These are phyloP conservation scores for Zasmidium citrigriseum DNA, from an alignment of 2,329 filamentous ascomycete genomes.

Conservation along the genomic window DNA sequence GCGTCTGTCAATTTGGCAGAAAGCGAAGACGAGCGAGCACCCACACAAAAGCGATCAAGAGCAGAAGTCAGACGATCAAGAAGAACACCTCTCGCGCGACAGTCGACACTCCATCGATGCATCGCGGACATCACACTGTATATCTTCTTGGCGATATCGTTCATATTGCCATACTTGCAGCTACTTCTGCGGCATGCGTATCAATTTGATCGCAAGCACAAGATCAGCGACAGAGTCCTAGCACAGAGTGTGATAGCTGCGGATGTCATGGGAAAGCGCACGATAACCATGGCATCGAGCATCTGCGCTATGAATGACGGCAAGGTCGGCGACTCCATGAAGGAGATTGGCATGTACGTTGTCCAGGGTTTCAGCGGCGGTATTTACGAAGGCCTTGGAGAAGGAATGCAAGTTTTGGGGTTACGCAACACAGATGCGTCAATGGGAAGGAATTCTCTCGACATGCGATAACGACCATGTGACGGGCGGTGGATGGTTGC, in stretches of 20 bases:
- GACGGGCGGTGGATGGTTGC: background rate
- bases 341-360: slow-evolving; percentile 61
- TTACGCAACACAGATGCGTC: background rate
- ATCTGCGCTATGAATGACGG: slow-evolving; percentile 66
- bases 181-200: slow-evolving; percentile 57
- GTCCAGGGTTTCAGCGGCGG: slow-evolving; percentile 66
- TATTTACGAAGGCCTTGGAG: slow-evolving; percentile 63
- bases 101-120: slow-evolving; percentile 25
- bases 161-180: slow-evolving; percentile 63
- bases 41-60: background rate
- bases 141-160: slow-evolving; percentile 58
- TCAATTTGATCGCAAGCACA: slow-evolving; percentile 66
- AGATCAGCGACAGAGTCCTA: slow-evolving; percentile 61
- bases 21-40: slow-evolving; percentile 9
- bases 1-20: slow-evolving; percentile 1
- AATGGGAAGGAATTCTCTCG: background rate
- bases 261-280: slow-evolving; percentile 55
- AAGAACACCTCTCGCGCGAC: background rate
- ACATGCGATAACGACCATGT: background rate
- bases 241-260: slow-evolving; percentile 54
- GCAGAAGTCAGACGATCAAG: background rate
- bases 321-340: slow-evolving; percentile 60
- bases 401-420: slow-evolving; percentile 51
- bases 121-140: slow-evolving; percentile 24
- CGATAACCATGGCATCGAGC: slow-evolving; percentile 55